Evolutionary conservation across 2,329 filamentous ascomycete species (phyloP).

Genomic region (Claviceps sp.): DNA sequence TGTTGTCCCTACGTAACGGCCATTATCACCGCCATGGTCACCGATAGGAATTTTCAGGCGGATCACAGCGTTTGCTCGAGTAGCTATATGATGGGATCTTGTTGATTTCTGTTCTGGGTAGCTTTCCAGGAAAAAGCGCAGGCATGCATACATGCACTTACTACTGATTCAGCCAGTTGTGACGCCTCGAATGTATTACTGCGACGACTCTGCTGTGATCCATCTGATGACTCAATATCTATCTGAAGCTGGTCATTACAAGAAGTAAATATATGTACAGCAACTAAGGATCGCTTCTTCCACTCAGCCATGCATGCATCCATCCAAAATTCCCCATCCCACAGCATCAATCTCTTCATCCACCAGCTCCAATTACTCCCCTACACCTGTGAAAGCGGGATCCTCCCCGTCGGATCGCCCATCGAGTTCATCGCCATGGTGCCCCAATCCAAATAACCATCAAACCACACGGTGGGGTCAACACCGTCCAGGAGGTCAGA

Average conservation of each 20-base stretch:
- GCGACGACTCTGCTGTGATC: too few species aligned
- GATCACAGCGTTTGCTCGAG: background rate
- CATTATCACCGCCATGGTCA: background rate
- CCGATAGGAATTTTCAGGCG: background rate
- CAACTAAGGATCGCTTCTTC: background rate
- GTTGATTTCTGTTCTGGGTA: background rate
- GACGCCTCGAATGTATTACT: too few species aligned
- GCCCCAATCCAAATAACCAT: conserved; percentile 22
- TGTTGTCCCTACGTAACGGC: conserved; percentile 3
- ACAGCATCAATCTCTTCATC: background rate
- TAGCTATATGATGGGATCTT: background rate
- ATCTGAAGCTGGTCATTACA: too few species aligned
- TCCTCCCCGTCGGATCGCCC: conserved; percentile 10
- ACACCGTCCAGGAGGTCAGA: conserved; percentile 19
- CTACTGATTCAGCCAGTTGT: too few species aligned
- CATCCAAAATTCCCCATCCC: background rate
- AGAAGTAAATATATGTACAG: background rate
- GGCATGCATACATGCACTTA: too few species aligned
- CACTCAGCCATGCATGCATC: background rate
- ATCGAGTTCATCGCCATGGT: conserved; percentile 19
- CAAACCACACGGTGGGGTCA: conserved; percentile 22
- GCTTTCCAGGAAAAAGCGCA: too few species aligned
- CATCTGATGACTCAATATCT: too few species aligned
- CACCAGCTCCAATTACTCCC: background rate
- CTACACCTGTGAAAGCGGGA: conserved; percentile 3